phyloP scores from a whole-genome alignment of 1,284 basidiomycete species.

The Trichosporon sp. region DNA sequence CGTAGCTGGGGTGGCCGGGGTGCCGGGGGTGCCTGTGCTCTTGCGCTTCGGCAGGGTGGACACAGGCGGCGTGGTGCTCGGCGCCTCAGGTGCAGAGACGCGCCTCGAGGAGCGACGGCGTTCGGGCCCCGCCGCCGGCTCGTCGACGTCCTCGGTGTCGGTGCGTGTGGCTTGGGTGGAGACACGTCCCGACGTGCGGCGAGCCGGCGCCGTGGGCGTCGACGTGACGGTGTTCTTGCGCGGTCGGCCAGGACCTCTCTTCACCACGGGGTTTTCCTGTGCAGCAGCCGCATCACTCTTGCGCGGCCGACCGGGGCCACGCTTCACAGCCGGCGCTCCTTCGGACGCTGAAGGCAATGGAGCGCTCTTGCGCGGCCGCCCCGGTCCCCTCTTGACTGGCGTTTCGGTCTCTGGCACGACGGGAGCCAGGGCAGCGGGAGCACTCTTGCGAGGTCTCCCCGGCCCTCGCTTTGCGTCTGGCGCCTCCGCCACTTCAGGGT shows the following conservation, averaged over 20 bases:
- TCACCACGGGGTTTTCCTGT: background rate
- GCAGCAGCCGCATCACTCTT: no score
- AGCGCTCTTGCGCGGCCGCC: background rate
- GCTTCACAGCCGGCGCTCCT: background rate
- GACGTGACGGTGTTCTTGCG: background rate
- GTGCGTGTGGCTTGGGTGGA: background rate
- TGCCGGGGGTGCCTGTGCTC: background rate
- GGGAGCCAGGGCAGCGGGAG: background rate
- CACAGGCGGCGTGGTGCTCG: background rate
- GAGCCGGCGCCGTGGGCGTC: background rate
- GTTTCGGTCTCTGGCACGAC: background rate
- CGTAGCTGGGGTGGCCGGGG: no score
- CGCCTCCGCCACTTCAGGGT: background rate
- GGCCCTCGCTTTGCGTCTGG: background rate
- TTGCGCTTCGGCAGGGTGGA: background rate
- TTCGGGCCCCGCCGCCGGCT: background rate
- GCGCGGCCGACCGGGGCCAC: background rate
- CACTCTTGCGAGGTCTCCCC: background rate
- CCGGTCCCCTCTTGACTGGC: background rate
- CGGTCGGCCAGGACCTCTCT: background rate
- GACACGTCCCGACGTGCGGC: background rate
- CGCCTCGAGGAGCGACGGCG: background rate
- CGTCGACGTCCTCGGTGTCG: background rate
- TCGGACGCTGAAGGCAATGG: background rate
- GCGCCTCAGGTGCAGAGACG: background rate